Percentiles rank a stretch among this genome's conserved stretches.
Evolutionary conservation across 768 basidiomycete species (phyloP).

Genomic region (Lactarius psammicola): DNA sequence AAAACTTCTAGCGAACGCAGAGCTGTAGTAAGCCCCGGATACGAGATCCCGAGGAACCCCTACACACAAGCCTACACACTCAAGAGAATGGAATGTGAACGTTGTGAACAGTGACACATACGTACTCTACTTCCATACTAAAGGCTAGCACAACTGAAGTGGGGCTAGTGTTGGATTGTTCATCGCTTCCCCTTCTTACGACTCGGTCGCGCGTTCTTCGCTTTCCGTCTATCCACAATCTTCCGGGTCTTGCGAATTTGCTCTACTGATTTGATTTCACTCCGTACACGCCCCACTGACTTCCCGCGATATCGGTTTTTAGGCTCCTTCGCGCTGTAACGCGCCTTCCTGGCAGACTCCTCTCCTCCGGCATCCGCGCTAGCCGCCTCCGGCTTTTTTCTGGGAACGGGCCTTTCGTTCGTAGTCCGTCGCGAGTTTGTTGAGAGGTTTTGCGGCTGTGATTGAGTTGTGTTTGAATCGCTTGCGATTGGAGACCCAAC

Average conservation of each 20-base stretch:
- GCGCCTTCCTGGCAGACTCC: conserved; percentile 23
- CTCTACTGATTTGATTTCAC: conserved; percentile 81
- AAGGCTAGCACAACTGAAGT: not conserved
- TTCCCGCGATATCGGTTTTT: conserved; percentile 56
- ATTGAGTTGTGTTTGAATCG: conserved; percentile 74
- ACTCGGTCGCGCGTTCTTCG: conserved; percentile 79
- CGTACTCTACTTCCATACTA: not conserved
- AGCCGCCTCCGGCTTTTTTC: conserved; percentile 50
- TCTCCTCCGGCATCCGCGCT: conserved; percentile 33
- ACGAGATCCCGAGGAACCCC: not conserved
- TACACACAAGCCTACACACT: not conserved
- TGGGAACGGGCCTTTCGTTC: conserved; percentile 68
- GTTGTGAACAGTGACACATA: too few relatives aligned
- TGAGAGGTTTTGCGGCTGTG: conserved; percentile 66
- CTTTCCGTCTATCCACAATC: conserved; percentile 58
- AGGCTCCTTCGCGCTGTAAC: conserved; percentile 33
- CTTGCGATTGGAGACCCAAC: conserved; percentile 36
- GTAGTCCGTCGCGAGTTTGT: conserved; percentile 69
- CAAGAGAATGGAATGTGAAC: not conserved
- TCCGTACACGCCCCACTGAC: conserved; percentile 62
- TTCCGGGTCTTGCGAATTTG: conserved; percentile 82
- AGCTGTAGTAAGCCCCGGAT: conserved; percentile 15
- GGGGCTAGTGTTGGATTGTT: not conserved
- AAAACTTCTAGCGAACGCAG: not conserved
- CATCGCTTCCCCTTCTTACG: conserved; percentile 42